Evolutionary conservation across 2,329 filamentous ascomycete genomes (phyloP).

Genomic region (Pseudopithomyces maydicus): DNA sequence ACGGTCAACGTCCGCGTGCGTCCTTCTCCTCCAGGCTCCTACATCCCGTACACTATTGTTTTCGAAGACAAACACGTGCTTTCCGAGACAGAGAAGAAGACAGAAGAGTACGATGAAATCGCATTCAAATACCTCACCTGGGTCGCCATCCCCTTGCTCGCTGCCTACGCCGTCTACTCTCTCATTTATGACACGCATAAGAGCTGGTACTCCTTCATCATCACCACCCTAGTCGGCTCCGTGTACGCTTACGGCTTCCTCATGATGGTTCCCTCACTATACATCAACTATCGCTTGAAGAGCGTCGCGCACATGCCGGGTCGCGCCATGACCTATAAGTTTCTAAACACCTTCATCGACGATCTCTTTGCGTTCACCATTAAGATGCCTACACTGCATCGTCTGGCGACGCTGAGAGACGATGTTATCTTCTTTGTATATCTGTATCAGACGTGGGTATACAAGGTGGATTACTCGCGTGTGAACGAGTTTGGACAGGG

Average conservation of each 20-base stretch:
- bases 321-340: slow-evolving; percentile 97
- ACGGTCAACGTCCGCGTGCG: slow-evolving; percentile 87
- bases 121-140: slow-evolving; percentile 98
- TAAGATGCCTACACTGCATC: slow-evolving; percentile 96
- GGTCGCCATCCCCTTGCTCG: slow-evolving; percentile 82
- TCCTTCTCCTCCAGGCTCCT: slow-evolving; percentile 67
- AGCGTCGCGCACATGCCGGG: slow-evolving; percentile 93
- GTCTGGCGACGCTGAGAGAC: slow-evolving; percentile 88
- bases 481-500: slow-evolving; percentile 99
- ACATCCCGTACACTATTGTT: slow-evolving; percentile 77
- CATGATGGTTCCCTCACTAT: slow-evolving; percentile 97
- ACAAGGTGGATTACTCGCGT: slow-evolving; percentile 87
- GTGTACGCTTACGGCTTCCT: slow-evolving; percentile 98
- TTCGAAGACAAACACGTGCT: slow-evolving; percentile 98
- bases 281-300: slow-evolving; percentile 98
- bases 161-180: slow-evolving; percentile 90
- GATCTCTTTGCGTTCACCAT: slow-evolving; percentile 98
- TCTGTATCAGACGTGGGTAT: slow-evolving; percentile 90
- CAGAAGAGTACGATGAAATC: slow-evolving; percentile 96
- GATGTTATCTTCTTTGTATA: slow-evolving; percentile 99
- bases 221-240: slow-evolving; percentile 90
- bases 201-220: slow-evolving; percentile 96
- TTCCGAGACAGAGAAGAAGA: slow-evolving; percentile 94
- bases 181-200: slow-evolving; percentile 94
- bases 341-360: slow-evolving; percentile 98